Base-by-base conservation (phyloP, 73 alveolate genomes). In the Tetrahymena thermophila region DNA sequence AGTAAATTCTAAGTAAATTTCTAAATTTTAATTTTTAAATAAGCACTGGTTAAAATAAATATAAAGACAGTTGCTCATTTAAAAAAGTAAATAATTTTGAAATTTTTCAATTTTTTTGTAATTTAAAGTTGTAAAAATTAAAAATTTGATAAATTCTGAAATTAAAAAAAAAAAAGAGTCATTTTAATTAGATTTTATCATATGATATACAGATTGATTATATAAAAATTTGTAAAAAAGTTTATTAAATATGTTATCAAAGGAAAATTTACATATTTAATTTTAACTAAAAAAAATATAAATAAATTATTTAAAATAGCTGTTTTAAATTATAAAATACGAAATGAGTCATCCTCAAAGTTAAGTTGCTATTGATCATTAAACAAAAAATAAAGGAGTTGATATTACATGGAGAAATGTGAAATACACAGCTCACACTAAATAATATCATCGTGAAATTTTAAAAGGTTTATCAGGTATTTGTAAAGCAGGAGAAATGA, bases 401-500 rank as follows among this genome's bases (percentile, higher is more conserved):
- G 89, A 71, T 71, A 71, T 71, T 71, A 71, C 89, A n/a, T 71
- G 89, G 89, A 71, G 89, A 71, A 21, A 71, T 71, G 89, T 71
- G 7, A 71, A n/a, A 25, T 71, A 71, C 35, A 71, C 89, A 28
- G 89, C 89, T n/a, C 89, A 71, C 35, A 71, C 89, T 10, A 71
- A 71, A 71, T 5, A 71, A 71, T 71, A 71, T 71, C 89, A 71
- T 28, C 89, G 89, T 71, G 89, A 71, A 28, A 98, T 98, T 56
- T 85, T 98, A 31, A 96, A 98, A 94, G 96, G 94, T 37, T 94
- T 98, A 37, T 95, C 98, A 19, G 99, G 99, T 56, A 58, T 94
- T 43, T 97, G 98, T 93, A 56, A 97, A 94, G 99, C 99, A 58
- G 99, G 99, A 10, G 96, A 85, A 42, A 42, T 85, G 58, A 85